Conservation (phyloP, 495 filamentous ascomycete species). For the Echria macrotheca region DNA sequence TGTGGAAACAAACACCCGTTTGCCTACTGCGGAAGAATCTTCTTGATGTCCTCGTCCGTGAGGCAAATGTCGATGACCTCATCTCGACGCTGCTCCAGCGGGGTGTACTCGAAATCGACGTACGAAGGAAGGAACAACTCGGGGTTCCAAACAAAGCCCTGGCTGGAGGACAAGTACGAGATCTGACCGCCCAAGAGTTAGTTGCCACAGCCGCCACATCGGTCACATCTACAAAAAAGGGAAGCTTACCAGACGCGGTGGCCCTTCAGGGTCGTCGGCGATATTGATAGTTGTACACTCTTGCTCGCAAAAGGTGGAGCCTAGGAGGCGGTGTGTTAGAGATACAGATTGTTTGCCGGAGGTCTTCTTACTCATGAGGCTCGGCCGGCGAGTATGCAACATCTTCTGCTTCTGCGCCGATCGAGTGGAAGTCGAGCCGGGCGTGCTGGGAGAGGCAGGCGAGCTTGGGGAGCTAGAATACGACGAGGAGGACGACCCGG, state of each 20-base stretch:
- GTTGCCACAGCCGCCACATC: no score
- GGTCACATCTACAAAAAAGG: no score
- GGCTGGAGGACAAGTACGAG: slow-evolving; percentile 61
- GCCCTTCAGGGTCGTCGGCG: slow-evolving; percentile 55
- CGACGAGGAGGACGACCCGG: slow-evolving; percentile 48
- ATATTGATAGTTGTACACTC: slow-evolving; percentile 67
- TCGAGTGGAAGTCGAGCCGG: slow-evolving; percentile 27
- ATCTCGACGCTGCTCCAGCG: slow-evolving; percentile 60
- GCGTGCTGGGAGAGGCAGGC: slow-evolving; percentile 30
- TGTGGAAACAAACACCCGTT: no score
- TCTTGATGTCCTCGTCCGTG: slow-evolving; percentile 57
- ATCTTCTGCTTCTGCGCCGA: slow-evolving; percentile 37
- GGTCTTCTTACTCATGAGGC: slow-evolving; percentile 52
- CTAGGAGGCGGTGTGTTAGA: slow-evolving; percentile 38
- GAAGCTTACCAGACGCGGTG: slow-evolving; percentile 54
- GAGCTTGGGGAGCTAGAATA: slow-evolving; percentile 49
- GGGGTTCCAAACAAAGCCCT: slow-evolving; percentile 70
- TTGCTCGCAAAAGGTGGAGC: slow-evolving; percentile 56
- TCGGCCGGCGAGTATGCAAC: slow-evolving; percentile 47
- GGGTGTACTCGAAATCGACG: slow-evolving; percentile 51
- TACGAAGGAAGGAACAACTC: slow-evolving; percentile 56
- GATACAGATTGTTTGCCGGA: no score
- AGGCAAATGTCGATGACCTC: slow-evolving; percentile 63
- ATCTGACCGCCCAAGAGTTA: slow-evolving; percentile 49
- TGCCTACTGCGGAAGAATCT: slow-evolving; percentile 47